phyloP scores from a whole-genome alignment of 164 flowering plant genomes.

The Stephania japonica region DNA sequence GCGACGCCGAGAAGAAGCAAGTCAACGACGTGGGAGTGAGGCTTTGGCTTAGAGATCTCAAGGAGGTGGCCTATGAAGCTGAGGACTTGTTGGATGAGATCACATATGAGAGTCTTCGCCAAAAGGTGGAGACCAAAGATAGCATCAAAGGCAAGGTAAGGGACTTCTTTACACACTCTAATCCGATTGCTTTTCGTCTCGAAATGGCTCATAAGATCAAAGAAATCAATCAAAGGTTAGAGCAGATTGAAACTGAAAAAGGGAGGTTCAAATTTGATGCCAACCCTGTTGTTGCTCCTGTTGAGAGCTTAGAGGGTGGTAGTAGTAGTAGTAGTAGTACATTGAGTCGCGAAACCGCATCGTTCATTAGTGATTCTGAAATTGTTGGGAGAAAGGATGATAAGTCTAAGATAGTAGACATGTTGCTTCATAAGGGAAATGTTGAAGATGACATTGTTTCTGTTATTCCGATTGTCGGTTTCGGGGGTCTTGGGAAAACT shows the following conservation, averaged over 20 bases:
- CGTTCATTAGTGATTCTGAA: background rate
- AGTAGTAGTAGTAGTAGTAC: background rate
- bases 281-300: background rate
- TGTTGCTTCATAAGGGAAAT: background rate
- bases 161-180: background rate
- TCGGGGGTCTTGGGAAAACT: conserved; percentile 4
- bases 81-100: background rate
- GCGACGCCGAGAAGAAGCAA: conserved; percentile 6
- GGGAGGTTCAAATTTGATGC: background rate
- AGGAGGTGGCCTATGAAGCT: background rate
- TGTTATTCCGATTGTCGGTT: background rate
- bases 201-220: conserved; percentile 5
- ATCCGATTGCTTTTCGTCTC: conserved; percentile 1
- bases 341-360: background rate
- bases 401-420: background rate
- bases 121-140: background rate
- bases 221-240: background rate
- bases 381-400: conserved; percentile 6
- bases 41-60: background rate
- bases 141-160: background rate
- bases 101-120: background rate
- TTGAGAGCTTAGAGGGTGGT: background rate
- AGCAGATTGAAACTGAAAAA: background rate
- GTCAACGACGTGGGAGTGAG: background rate
- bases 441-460: background rate